These are phyloP conservation scores for Raphanus hybrid DNA, from an alignment of 441 rosid genomes.

Conservation along the genomic window DNA sequence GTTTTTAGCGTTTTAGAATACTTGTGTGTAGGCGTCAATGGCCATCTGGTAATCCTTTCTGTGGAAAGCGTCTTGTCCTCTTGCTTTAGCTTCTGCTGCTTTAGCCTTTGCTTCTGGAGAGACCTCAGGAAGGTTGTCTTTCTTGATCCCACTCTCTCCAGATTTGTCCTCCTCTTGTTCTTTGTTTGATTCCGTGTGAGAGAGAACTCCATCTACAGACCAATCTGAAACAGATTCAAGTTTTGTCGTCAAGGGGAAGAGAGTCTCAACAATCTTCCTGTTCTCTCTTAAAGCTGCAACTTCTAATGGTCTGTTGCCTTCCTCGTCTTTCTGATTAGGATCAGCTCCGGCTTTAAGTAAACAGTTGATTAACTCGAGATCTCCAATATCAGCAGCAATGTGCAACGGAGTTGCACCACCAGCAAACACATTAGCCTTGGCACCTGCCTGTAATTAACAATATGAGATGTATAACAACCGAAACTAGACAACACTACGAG, in stretches of 20 bases:
- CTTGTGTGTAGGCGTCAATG: slow-evolving; percentile 87
- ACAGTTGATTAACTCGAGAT: slow-evolving; percentile 66
- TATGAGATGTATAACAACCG: not conserved
- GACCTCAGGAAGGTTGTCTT: slow-evolving; percentile 63
- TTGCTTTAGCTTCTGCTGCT: slow-evolving; percentile 88
- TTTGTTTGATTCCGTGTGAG: slow-evolving; percentile 56
- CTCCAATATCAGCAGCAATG: slow-evolving; percentile 84
- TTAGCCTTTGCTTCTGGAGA: slow-evolving; percentile 75
- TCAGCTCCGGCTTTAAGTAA: slow-evolving; percentile 87
- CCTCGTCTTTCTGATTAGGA: slow-evolving; percentile 80
- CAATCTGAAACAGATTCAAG: slow-evolving; percentile 62
- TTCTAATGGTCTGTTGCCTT: slow-evolving; percentile 79
- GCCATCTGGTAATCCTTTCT: slow-evolving; percentile 69
- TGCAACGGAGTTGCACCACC: slow-evolving; percentile 46
- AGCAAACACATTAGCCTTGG: slow-evolving; percentile 72
- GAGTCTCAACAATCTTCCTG: slow-evolving; percentile 54
- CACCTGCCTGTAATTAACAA: too few species aligned
- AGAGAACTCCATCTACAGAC: slow-evolving; percentile 78
- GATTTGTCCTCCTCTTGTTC: slow-evolving; percentile 41
- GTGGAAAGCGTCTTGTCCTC: slow-evolving; percentile 88
- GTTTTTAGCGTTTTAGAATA: too few species aligned
- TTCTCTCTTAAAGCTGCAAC: slow-evolving; percentile 63
- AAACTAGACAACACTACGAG: slow-evolving; percentile 35
- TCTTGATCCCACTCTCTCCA: slow-evolving; percentile 43
- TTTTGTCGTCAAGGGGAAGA: slow-evolving; percentile 69